Conservation (phyloP, 1,284 basidiomycete genomes). For the Anthracocystis walkeri region DNA sequence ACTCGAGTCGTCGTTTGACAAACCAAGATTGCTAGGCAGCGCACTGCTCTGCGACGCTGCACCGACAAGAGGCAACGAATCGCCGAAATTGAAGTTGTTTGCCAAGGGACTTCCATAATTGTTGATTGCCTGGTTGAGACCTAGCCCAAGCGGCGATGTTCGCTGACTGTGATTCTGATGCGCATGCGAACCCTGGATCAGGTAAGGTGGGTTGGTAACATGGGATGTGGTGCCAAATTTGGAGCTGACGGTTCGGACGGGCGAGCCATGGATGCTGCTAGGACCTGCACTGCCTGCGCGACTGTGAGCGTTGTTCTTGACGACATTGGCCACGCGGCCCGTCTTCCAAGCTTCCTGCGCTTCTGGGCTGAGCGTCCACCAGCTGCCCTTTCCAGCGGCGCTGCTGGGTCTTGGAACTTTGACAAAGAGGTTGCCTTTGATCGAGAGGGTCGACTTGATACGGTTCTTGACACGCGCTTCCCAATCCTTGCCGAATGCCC, state of each 20-base stretch:
- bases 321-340: conserved; percentile 60
- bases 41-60: conserved; percentile 21
- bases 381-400: conserved; percentile 65
- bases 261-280: conserved; percentile 56
- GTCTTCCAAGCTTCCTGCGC: conserved; percentile 65
- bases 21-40: conserved; percentile 35
- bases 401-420: conserved; percentile 65
- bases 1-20: conserved; percentile 20
- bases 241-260: conserved; percentile 50
- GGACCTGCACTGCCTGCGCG: conserved; percentile 51
- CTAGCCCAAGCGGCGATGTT: conserved; percentile 46
- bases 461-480: conserved; percentile 68
- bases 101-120: conserved; percentile 39
- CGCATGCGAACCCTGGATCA: conserved; percentile 42
- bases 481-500: conserved; percentile 68
- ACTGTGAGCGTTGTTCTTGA: conserved; percentile 58
- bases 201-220: conserved; percentile 47
- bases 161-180: conserved; percentile 53
- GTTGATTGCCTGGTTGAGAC: conserved; percentile 33
- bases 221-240: conserved; percentile 48
- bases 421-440: conserved; percentile 67
- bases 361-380: conserved; percentile 67
- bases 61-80: conserved; percentile 25
- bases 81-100: conserved; percentile 50
- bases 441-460: conserved; percentile 68